Evolutionary conservation across 306 rosid species (phyloP).

Genomic region (Arachis hypogaea): DNA sequence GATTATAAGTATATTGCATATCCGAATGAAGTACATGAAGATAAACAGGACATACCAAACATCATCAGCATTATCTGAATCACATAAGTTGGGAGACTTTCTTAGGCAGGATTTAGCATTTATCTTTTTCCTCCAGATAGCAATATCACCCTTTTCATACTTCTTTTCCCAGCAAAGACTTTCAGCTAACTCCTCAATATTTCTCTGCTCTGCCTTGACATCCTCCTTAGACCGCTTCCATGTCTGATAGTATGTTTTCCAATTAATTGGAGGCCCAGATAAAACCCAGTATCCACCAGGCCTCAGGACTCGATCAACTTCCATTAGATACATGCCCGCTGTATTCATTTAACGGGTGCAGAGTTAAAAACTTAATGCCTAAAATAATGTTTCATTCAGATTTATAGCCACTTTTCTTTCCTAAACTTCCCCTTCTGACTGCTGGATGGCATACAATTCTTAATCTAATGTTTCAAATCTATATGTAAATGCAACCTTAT

Average conservation of each 20-base stretch:
- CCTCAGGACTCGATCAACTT: constrained; percentile 95
- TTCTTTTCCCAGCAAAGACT: constrained; percentile 97
- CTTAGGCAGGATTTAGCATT: constrained; percentile 71
- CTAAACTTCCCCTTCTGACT: not conserved
- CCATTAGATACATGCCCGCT: constrained; percentile 91
- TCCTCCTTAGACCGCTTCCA: constrained; percentile 93
- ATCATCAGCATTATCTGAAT: constrained; percentile 66
- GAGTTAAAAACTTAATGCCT: constrained; percentile 27
- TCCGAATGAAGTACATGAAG: constrained; percentile 6
- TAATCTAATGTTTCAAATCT: constrained; percentile 5
- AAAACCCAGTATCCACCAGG: constrained; percentile 98
- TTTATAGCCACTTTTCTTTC: not conserved
- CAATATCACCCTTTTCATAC: constrained; percentile 95
- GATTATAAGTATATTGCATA: not conserved
- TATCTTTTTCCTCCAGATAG: constrained; percentile 80
- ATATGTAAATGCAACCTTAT: constrained; percentile 16
- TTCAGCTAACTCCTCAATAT: constrained; percentile 79
- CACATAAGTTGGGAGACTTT: constrained; percentile 55
- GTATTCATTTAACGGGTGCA: constrained; percentile 40
- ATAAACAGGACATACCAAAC: constrained; percentile 67
- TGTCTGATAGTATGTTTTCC: constrained; percentile 89
- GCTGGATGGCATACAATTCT: constrained; percentile 20
- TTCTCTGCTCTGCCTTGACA: constrained; percentile 78
- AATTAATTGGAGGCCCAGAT: constrained; percentile 98
- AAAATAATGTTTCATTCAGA: constrained; percentile 20